A percentile compares a stretch with the other conserved stretches of the same genome.
Evolutionary conservation across 2,329 filamentous ascomycete species (phyloP).

Genomic region (Albifimbria verrucaria): DNA sequence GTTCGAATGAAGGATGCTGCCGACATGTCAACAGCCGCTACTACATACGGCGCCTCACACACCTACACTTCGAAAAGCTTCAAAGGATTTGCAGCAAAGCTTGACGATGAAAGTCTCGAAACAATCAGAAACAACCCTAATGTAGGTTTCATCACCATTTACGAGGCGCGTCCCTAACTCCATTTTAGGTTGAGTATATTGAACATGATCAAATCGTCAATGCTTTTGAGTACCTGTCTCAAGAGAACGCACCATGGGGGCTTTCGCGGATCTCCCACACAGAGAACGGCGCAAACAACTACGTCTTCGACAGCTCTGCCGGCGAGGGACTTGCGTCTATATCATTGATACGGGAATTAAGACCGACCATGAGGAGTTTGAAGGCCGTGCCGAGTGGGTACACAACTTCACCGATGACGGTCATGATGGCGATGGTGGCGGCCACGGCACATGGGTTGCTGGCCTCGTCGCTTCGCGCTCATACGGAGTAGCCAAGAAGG

Average conservation of each 20-base stretch:
- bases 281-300: constrained; percentile 15
- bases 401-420: constrained; percentile 7
- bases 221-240: constrained; percentile 11
- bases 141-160: background rate
- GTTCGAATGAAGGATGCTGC: background rate
- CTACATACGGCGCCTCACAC: background rate
- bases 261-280: constrained; percentile 16
- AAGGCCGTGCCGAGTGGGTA: constrained; percentile 18
- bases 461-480: constrained; percentile 17
- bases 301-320: constrained; percentile 29
- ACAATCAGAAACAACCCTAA: constrained; percentile 1
- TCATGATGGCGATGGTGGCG: constrained; percentile 14
- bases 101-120: background rate
- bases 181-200: constrained; percentile 22
- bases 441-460: constrained; percentile 31
- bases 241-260: constrained; percentile 22
- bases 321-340: constrained; percentile 31
- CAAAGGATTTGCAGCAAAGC: constrained; percentile 1
- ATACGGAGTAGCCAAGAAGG: constrained; percentile 33
- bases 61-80: background rate
- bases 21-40: background rate
- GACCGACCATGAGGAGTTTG: constrained; percentile 16
- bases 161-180: background rate
- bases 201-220: constrained; percentile 28
- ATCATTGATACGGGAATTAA: constrained; percentile 14